Base-by-base conservation (phyloP, 805 yeast species). In the Candida coquimbonensis region DNA sequence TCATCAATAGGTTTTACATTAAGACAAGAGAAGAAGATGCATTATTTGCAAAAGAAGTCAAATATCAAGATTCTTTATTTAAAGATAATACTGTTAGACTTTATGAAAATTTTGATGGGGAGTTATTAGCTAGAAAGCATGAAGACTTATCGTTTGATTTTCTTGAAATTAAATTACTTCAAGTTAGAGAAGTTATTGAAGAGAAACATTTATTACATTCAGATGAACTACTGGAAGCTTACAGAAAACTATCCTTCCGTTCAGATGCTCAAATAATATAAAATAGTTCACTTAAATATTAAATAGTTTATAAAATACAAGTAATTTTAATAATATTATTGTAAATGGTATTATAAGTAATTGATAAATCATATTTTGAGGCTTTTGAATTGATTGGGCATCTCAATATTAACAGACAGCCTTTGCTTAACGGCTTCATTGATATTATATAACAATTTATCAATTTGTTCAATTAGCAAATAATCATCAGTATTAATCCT, bases 401-500 rank as follows among this genome's bases (percentile, higher is more conserved):
- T 32, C 9, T 31, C 40, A 37, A 27, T 8, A 8, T 38, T n/a
- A 6, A 27, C 17, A 11, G 9, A 36, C 14, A 51, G 31, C 24
- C 32, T 45, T 14, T 53, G 55, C 24, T 34, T 51, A 33, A 54
- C 38, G 27, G 55, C 38, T 17, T 59, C 61, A 7, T 51, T 49
- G 33, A 72, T 60, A 1, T 55, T 52, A 8, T 51, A 46, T 7
- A 72, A 47, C 2, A 73, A 63, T 39, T 63, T 59, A 12, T 59
- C 54, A 2, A 84, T 79, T 52, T 81, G 83, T 40, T 81, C 86
- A 47, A 82, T 65, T 0, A 78, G 79, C 29, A 84, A 59, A 43
- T 75, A 63, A 58, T 84, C 90, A 12, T 57, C 55, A 49, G 82
- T 87, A 5, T 74, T 73, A 0, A 67, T 68, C 32, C 55, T 51